Base-by-base conservation (phyloP, 345 rosid species). In the Euclidium syriacum region DNA sequence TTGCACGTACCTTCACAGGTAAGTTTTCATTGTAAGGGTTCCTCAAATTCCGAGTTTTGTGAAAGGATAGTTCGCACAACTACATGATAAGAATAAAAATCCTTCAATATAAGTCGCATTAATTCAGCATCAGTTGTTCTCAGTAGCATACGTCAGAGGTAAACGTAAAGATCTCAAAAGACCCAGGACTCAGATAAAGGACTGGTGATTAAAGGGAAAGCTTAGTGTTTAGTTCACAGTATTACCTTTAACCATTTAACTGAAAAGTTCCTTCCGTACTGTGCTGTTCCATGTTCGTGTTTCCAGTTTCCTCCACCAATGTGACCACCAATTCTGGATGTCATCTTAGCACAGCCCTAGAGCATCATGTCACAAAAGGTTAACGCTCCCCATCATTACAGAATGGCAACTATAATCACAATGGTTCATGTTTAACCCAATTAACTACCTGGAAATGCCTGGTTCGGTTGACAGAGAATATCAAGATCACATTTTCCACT, bases 271-370 rank as follows among this genome's bases (percentile, higher is more conserved):
- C 97, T 78, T 62, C 97, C 99, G 72, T 86, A 95, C 72, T 86
- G 96, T 48, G 96, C 95, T 66, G 97, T 90, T 77, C 99, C 99
- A 73, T 95, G 99, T 19, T 89, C 96, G 76, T 90, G 86, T 80
- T 95, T 88, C 99, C 97, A 90, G 67, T 90, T 94, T 30, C 99
- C 99, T 34, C 96, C 95, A 70, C 81, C 83, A 68, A 78, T 77
- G 73, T 86, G 71, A 65, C 91, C 97, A 74, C 99, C 96, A 57
- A 90, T 94, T 76, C 85, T 88, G 23, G 97, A 85, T 59, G 86
- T 84, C 99, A 94, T 94, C 79, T 90, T 94, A 65, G 99, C 99
- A 80, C 99, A 94, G 46, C 99, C 99, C 99, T 90, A 29, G 19
- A 22, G 33, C 58, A 73, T 30, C 71, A 70, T 23, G 52, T 66